Base-by-base conservation (phyloP, 345 rosid species). In the Conringia planisiliqua region DNA sequence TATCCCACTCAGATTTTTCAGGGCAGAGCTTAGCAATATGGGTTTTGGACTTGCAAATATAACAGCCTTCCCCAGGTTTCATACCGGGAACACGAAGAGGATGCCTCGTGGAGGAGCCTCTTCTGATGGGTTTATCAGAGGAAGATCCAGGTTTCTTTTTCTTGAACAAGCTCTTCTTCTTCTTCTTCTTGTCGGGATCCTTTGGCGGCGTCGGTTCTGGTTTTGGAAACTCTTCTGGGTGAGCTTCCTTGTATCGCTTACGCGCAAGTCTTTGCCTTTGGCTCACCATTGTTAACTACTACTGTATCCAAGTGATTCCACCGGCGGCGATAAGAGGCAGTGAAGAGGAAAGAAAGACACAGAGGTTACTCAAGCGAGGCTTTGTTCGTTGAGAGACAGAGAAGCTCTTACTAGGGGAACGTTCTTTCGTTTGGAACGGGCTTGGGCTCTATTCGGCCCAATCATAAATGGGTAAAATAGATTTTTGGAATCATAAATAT, bases 51-150 rank as follows among this genome's bases (percentile, higher is more conserved):
- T 89, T 88, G 80, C 97, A 92, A 13, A 95, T 92, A 67, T 65
- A 95, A 74, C 99, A 95, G 16, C 92, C 86, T 73, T 90, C 96
- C 12, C 97, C 99, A 14, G 99, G 97, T 78, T 82, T 95, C 97
- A 92, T 86, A 32, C 99, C 99, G 59, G 97, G 92, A 42, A 92
- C 82, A 43, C 97, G 82, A 13, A 95, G 87, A 14, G 99, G 99
- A 80, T 89, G 99, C 35, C 62, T 77, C 16, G 81, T 87, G 3
- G 65, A 78, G 24, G 87, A 75, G 60, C 87, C 76, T 7, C 43
- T 85, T 70, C 77, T 86, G 4, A 32, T 44, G 73, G 79, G 56
- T 50, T 66, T 76, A 20, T 47, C 77, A 1, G 82, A 69, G 68
- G 77, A 84, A 36, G 82, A 29, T 6, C 60, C 85, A 11, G 83